Evolutionary conservation across 257 asterid species (phyloP).

Genomic region (Przewalskia tangutica): DNA sequence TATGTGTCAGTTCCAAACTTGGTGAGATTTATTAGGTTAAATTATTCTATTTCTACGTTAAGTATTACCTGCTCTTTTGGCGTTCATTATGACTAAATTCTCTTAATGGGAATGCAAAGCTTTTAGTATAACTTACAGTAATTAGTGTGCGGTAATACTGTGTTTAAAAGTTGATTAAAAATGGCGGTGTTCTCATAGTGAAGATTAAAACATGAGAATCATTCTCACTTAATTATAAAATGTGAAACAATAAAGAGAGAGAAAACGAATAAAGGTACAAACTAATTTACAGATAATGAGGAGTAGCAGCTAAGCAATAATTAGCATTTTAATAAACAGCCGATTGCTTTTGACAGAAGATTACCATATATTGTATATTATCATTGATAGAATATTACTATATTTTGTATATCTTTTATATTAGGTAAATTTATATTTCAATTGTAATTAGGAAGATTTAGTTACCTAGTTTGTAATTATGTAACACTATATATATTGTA

Average conservation of each 20-base stretch:
- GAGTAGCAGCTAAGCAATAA: background rate
- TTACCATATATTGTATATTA: too few species aligned
- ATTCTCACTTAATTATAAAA: background rate
- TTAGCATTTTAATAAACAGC: background rate
- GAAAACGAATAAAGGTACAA: background rate
- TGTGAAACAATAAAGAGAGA: background rate
- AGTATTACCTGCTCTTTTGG: background rate
- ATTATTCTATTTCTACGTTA: background rate
- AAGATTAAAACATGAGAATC: background rate
- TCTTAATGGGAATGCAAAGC: background rate
- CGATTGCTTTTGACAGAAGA: background rate
- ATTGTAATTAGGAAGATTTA: too few species aligned
- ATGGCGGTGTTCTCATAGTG: background rate
- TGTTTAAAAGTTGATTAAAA: background rate
- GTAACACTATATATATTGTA: too few species aligned
- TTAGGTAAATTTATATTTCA: too few species aligned
- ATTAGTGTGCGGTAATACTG: background rate
- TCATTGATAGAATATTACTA: too few species aligned
- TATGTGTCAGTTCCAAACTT: background rate
- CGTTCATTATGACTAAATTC: background rate
- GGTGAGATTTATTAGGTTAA: background rate
- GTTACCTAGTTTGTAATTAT: too few species aligned
- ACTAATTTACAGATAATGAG: background rate
- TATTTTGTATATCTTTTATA: too few species aligned
- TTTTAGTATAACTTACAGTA: background rate